phyloP scores from a whole-genome alignment of 2,329 filamentous ascomycete species.

The Chlorencoelia australis region DNA sequence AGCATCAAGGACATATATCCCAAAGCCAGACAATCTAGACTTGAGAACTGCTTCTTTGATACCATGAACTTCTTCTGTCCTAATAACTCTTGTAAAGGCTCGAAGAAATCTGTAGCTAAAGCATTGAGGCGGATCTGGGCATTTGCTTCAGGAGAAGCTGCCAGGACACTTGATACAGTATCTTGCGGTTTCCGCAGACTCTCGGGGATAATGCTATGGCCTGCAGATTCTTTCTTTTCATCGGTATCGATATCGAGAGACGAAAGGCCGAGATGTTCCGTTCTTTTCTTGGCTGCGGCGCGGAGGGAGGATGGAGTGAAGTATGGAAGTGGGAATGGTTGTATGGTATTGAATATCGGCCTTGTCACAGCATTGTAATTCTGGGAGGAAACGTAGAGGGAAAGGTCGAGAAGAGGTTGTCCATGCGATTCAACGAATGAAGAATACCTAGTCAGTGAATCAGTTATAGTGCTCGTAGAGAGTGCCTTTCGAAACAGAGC shows the following conservation, averaged over 20 bases:
- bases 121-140: slow-evolving; percentile 68
- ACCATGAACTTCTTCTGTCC: slow-evolving; percentile 47
- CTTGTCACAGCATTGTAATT: slow-evolving; percentile 75
- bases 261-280: slow-evolving; percentile 59
- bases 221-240: slow-evolving; percentile 23
- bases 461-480: not conserved
- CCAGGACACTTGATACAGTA: slow-evolving; percentile 43
- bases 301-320: slow-evolving; percentile 67
- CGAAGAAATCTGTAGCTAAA: slow-evolving; percentile 60
- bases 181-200: slow-evolving; percentile 28
- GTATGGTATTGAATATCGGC: slow-evolving; percentile 67
- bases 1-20: slow-evolving; percentile 72
- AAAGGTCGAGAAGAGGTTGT: slow-evolving; percentile 73
- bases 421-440: slow-evolving; percentile 67
- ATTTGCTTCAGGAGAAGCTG: slow-evolving; percentile 59
- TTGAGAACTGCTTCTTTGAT: slow-evolving; percentile 40
- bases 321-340: slow-evolving; percentile 84
- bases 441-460: slow-evolving; percentile 35
- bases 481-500: slow-evolving; percentile 11
- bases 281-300: slow-evolving; percentile 57
- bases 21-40: slow-evolving; percentile 69
- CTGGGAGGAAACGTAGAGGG: slow-evolving; percentile 78
- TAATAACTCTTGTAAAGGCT: slow-evolving; percentile 56
- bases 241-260: slow-evolving; percentile 53
- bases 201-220: slow-evolving; percentile 28